These are phyloP conservation scores for Sordaria brevicollis DNA, from an alignment of 495 filamentous ascomycete genomes.

Conservation along the genomic window DNA sequence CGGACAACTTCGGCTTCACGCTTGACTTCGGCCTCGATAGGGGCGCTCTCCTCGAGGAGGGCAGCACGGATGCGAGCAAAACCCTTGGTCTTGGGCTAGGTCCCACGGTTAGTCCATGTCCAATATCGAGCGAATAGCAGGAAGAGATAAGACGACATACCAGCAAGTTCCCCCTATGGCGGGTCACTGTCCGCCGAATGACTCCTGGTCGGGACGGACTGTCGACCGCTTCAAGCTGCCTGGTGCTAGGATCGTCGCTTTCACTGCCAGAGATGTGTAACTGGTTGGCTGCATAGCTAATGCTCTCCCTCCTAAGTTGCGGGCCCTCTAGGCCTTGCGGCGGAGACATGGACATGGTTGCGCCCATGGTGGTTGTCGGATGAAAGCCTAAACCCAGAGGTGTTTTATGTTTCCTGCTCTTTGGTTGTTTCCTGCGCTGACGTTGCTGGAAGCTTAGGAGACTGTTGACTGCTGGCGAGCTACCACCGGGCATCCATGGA, in stretches of 20 bases:
- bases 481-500: slow-evolving; percentile 36
- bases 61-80: slow-evolving; percentile 90
- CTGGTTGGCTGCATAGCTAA: slow-evolving; percentile 79
- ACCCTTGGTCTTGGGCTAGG: slow-evolving; percentile 79
- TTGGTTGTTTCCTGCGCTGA: slow-evolving; percentile 49
- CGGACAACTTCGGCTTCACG: slow-evolving; percentile 91
- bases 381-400: slow-evolving; percentile 30
- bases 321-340: slow-evolving; percentile 19
- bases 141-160: slow-evolving; percentile 37
- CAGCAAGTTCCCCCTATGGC: slow-evolving; percentile 70
- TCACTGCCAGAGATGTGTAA: slow-evolving; percentile 71
- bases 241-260: slow-evolving; percentile 63
- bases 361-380: slow-evolving; percentile 12
- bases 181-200: slow-evolving; percentile 62
- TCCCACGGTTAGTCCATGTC: slow-evolving; percentile 1
- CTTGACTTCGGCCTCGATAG: slow-evolving; percentile 77
- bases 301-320: slow-evolving; percentile 63
- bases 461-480: slow-evolving; percentile 58
- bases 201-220: slow-evolving; percentile 41
- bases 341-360: slow-evolving; percentile 31
- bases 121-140: neutral
- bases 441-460: slow-evolving; percentile 71
- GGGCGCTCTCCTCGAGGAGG: slow-evolving; percentile 75
- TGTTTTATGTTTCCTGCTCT: slow-evolving; percentile 25
- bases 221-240: slow-evolving; percentile 35